Evolutionary conservation across 2,329 filamentous ascomycete genomes (phyloP).

Genomic region (Grosmannia serpens): DNA sequence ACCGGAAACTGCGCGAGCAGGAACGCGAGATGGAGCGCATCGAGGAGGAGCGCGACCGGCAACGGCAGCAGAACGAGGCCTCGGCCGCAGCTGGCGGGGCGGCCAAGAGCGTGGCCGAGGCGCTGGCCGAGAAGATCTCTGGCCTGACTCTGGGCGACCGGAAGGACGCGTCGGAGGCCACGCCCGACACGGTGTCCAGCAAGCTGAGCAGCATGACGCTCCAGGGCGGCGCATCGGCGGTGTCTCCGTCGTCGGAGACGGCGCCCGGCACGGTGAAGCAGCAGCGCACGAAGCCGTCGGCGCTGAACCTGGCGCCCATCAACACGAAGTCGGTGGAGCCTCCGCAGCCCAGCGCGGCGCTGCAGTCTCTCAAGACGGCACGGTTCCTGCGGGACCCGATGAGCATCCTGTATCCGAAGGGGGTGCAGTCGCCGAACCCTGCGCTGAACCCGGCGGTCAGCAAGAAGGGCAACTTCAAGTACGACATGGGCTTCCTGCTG

Average conservation of each 20-base stretch:
- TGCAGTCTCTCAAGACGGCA: constrained; percentile 86
- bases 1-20: constrained; percentile 54
- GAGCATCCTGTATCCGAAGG: constrained; percentile 65
- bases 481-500: constrained; percentile 87
- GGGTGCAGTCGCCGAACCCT: constrained; percentile 82
- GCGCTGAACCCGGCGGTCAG: constrained; percentile 71
- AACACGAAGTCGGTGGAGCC: constrained; percentile 82
- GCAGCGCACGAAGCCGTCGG: constrained; percentile 62
- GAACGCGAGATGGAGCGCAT: constrained; percentile 62
- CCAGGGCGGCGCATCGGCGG: constrained; percentile 4
- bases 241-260: constrained; percentile 19
- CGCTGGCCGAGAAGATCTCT: constrained; percentile 30
- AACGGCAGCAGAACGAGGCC: constrained; percentile 38
- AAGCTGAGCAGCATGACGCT: constrained; percentile 44
- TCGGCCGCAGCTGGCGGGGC: constrained; percentile 27
- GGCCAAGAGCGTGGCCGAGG: constrained; percentile 38
- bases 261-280: constrained; percentile 42
- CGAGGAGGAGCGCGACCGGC: constrained; percentile 57
- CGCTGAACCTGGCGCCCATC: constrained; percentile 72
- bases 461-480: constrained; percentile 79
- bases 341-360: constrained; percentile 82
- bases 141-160: constrained; percentile 27
- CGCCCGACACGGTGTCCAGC: constrained; percentile 30
- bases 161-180: constrained; percentile 26
- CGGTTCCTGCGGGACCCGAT: constrained; percentile 74